Conservation (phyloP, 352 stramenopile species). For the Phytophthora crassamura region DNA sequence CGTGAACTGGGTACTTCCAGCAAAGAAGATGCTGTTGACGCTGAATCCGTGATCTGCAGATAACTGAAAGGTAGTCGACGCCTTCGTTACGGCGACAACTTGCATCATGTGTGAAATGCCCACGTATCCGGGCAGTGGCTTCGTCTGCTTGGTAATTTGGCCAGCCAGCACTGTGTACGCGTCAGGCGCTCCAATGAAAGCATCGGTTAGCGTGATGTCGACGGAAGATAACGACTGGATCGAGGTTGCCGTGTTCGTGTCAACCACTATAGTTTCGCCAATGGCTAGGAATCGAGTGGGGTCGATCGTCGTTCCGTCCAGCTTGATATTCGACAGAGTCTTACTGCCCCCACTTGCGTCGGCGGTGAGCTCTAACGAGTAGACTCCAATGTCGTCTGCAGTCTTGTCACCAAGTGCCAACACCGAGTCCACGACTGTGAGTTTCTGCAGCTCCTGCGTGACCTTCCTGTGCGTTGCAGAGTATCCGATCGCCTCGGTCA, state of each 20-base stretch:
- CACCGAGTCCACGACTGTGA: constrained; percentile 65
- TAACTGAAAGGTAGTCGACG: constrained; percentile 45
- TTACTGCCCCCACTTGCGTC: constrained; percentile 34
- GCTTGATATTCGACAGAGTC: constrained; percentile 51
- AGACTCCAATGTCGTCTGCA: constrained; percentile 64
- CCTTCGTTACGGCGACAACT: constrained; percentile 51
- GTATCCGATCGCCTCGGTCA: constrained; percentile 61
- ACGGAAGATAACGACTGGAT: constrained; percentile 52
- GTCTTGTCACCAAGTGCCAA: constrained; percentile 53
- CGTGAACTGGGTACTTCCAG: constrained; percentile 49
- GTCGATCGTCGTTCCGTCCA: constrained; percentile 56
- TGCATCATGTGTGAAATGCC: constrained; percentile 52
- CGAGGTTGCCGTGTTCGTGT: constrained; percentile 25
- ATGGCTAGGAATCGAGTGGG: constrained; percentile 68
- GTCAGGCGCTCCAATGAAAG: constrained; percentile 18
- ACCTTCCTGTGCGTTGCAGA: constrained; percentile 78
- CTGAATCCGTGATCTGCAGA: constrained; percentile 50
- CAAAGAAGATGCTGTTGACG: constrained; percentile 40
- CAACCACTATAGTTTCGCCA: constrained; percentile 61
- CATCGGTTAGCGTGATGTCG: constrained; percentile 52
- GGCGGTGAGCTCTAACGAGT: constrained; percentile 58
- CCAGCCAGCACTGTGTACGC: constrained; percentile 40
- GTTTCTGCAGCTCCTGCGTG: constrained; percentile 71
- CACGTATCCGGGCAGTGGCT: constrained; percentile 53
- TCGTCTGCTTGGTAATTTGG: constrained; percentile 60